Percentiles rank a stretch among this genome's conserved stretches.
Evolutionary conservation across 805 yeast genomes (phyloP).

Genomic region (Starmerella tilneyi): DNA sequence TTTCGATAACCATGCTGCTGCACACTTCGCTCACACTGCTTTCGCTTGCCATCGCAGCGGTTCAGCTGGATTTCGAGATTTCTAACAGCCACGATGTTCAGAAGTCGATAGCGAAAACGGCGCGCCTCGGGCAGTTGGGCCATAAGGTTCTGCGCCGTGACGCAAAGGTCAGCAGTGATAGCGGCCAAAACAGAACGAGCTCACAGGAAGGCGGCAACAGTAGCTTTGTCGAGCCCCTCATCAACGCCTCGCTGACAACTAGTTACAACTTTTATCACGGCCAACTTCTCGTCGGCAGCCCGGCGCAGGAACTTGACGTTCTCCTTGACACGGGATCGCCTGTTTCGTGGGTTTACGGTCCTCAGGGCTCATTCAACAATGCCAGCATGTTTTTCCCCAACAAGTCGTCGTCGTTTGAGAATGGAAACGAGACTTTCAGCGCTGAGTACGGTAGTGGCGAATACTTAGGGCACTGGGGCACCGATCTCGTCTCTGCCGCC

Average conservation of each 20-base stretch:
- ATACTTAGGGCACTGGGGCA: conserved; percentile 30
- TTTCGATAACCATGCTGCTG: neutral
- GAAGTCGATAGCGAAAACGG: neutral
- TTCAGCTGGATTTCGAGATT: conserved; percentile 13
- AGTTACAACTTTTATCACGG: conserved; percentile 33
- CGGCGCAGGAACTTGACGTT: conserved; percentile 36
- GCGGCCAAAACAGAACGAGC: neutral
- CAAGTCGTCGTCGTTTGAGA: conserved; percentile 29
- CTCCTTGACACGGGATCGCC: conserved; percentile 44
- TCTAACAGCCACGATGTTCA: conserved; percentile 7
- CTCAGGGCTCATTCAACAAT: conserved; percentile 27
- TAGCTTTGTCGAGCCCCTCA: conserved; percentile 15
- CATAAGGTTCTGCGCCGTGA: conserved; percentile 2
- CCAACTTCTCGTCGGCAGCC: conserved; percentile 35
- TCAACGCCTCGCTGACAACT: conserved; percentile 24
- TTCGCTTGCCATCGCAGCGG: conserved; percentile 13
- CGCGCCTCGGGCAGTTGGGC: neutral
- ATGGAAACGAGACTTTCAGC: conserved; percentile 31
- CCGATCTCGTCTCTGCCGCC: conserved; percentile 26
- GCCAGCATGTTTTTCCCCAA: conserved; percentile 27
- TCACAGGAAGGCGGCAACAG: neutral
- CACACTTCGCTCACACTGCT: conserved; percentile 6
- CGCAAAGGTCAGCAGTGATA: neutral
- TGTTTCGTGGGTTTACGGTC: conserved; percentile 40
- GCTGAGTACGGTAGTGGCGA: conserved; percentile 35